Evolutionary conservation across 148 eudicot species (phyloP).

Genomic region (Chenopodium suecicum): DNA sequence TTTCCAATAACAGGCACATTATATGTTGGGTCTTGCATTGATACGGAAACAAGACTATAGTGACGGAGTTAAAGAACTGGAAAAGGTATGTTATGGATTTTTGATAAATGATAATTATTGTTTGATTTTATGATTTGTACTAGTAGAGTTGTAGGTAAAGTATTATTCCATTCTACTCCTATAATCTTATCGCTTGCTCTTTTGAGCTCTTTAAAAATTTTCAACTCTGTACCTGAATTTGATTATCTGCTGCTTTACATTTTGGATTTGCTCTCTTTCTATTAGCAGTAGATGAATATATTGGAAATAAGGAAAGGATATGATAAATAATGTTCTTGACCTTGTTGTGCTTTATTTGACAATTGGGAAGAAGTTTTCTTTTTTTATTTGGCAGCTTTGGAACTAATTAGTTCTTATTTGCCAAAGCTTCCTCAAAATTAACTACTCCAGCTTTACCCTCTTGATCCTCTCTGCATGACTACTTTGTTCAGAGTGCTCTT

Average conservation of each 20-base stretch:
- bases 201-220: too few relatives aligned
- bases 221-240: not conserved
- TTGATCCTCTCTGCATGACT: not conserved
- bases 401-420: not conserved
- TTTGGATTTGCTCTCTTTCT: too few relatives aligned
- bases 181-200: not conserved
- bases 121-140: not conserved
- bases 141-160: not conserved
- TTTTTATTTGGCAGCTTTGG: not conserved
- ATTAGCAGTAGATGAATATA: not conserved
- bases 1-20: constrained; percentile 59
- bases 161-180: not conserved
- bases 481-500: not conserved
- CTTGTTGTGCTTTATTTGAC: not conserved
- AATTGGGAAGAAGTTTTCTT: not conserved
- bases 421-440: not conserved
- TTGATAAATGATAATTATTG: not conserved
- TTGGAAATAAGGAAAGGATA: too few relatives aligned
- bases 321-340: too few relatives aligned
- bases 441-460: not conserved
- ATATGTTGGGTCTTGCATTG: constrained; percentile 83
- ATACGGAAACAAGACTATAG: constrained; percentile 48
- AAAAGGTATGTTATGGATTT: constrained; percentile 45
- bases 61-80: constrained; percentile 69
- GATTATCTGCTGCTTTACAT: not conserved